Percentiles rank a stretch among this genome's conserved stretches.
Evolutionary conservation across 176 grass and related monocot genomes (phyloP).

Genomic region (Saccharum officinarum): DNA sequence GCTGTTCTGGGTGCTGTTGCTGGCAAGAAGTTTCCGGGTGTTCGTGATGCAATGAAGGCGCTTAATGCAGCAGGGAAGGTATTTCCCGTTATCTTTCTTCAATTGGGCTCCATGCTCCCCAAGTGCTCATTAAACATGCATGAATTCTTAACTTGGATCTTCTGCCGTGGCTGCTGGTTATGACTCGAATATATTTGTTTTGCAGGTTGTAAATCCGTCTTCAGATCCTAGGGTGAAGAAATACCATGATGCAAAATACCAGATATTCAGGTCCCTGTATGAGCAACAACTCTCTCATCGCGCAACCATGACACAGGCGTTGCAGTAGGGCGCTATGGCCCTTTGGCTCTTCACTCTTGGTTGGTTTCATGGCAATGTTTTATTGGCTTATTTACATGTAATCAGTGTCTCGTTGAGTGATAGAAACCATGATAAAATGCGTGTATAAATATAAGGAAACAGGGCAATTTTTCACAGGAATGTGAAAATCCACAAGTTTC

Average conservation of each 20-base stretch:
- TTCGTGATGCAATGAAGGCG: conserved; percentile 80
- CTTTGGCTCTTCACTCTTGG: background rate
- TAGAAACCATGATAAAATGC: background rate
- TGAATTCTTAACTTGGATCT: background rate
- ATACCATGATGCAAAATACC: conserved; percentile 87
- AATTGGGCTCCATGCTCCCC: background rate
- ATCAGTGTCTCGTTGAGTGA: background rate
- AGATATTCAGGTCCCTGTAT: conserved; percentile 85
- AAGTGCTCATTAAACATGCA: background rate
- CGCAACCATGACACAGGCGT: conserved; percentile 59
- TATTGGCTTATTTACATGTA: conserved; percentile 1
- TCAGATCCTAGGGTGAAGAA: conserved; percentile 80
- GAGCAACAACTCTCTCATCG: conserved; percentile 76
- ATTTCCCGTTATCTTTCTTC: conserved; percentile 20
- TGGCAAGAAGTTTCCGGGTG: conserved; percentile 59
- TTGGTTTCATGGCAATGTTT: background rate
- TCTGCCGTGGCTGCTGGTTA: background rate
- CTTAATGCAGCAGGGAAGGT: conserved; percentile 87
- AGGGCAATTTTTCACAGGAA: background rate
- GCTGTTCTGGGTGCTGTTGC: conserved; percentile 92
- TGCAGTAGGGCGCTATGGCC: conserved; percentile 44
- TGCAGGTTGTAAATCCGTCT: conserved; percentile 75
- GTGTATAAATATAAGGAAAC: background rate
- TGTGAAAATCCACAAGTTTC: background rate
- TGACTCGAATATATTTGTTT: conserved; percentile 14